A percentile compares a stretch with the other conserved stretches of the same genome.
Conservation (phyloP, 1,284 basidiomycete genomes). For the Cryptococcus amylolentus region DNA sequence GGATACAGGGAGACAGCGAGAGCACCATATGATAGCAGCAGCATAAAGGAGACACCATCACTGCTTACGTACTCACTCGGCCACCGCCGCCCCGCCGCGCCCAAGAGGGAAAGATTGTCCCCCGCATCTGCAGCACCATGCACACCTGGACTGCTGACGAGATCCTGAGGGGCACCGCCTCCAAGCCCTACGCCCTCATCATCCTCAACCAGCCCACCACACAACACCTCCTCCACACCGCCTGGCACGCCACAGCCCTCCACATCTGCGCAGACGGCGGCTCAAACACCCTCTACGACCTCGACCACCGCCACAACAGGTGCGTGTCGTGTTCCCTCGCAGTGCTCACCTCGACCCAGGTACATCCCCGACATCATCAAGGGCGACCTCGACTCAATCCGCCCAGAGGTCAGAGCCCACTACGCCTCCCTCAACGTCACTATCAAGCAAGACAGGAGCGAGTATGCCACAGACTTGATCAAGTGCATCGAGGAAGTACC, state of each 20-base stretch:
- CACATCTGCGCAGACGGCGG: slow-evolving; percentile 85
- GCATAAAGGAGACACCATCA: neutral
- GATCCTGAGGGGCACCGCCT: slow-evolving; percentile 10
- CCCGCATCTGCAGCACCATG: too few relatives aligned
- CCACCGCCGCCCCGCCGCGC: too few relatives aligned
- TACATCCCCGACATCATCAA: slow-evolving; percentile 82
- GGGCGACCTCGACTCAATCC: slow-evolving; percentile 87
- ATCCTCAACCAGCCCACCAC: slow-evolving; percentile 83
- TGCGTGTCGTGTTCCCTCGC: neutral
- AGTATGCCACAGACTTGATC: slow-evolving; percentile 89
- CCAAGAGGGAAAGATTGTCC: too few relatives aligned
- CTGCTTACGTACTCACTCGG: neutral
- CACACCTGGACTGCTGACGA: slow-evolving; percentile 8
- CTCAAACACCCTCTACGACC: slow-evolving; percentile 79
- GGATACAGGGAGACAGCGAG: slow-evolving; percentile 1
- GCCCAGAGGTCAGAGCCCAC: slow-evolving; percentile 66
- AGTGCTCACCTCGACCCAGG: slow-evolving; percentile 42
- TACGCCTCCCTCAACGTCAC: slow-evolving; percentile 66
- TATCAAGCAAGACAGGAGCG: slow-evolving; percentile 65
- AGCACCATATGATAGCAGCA: too few relatives aligned
- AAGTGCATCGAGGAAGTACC: slow-evolving; percentile 73
- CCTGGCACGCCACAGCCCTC: slow-evolving; percentile 61
- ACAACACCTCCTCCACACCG: slow-evolving; percentile 57
- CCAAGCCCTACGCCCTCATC: slow-evolving; percentile 59
- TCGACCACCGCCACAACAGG: slow-evolving; percentile 41